Conservation (phyloP, 176 grass and related monocot genomes). For the Rhynchospora breviuscula region DNA sequence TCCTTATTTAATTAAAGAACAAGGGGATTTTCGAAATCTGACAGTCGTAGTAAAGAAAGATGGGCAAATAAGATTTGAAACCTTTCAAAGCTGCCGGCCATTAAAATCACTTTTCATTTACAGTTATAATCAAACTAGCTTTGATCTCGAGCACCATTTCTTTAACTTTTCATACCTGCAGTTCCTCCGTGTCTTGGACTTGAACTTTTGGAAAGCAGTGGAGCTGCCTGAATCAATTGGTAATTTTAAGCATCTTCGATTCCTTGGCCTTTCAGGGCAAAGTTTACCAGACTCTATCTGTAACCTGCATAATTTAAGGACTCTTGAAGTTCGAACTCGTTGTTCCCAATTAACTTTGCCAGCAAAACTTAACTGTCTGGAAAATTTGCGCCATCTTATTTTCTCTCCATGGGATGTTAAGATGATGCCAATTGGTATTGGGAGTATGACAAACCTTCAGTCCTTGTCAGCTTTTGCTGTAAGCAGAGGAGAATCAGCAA, state of each 20-base stretch:
- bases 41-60: neutral
- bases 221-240: conserved; percentile 18
- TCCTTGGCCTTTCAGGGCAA: conserved; percentile 27
- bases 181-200: conserved; percentile 14
- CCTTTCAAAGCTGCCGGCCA: neutral
- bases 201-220: conserved; percentile 12
- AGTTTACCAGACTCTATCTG: conserved; percentile 34
- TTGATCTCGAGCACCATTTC: conserved; percentile 18
- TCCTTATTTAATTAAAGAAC: neutral
- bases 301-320: conserved; percentile 36
- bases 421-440: conserved; percentile 22
- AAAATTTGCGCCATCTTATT: conserved; percentile 29
- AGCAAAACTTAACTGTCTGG: conserved; percentile 2
- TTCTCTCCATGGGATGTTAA: conserved; percentile 18
- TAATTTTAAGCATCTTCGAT: conserved; percentile 46
- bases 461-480: conserved; percentile 8
- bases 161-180: conserved; percentile 2
- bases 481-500: conserved; percentile 3
- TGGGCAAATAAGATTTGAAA: neutral
- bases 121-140: conserved; percentile 29
- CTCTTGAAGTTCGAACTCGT: conserved; percentile 20
- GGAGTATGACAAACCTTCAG: conserved; percentile 14
- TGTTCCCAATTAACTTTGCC: conserved; percentile 22
- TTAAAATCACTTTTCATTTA: conserved; percentile 19
- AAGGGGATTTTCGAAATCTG: neutral